phyloP scores from a whole-genome alignment of 352 stramenopile genomes.

The Bremia lactucae region DNA sequence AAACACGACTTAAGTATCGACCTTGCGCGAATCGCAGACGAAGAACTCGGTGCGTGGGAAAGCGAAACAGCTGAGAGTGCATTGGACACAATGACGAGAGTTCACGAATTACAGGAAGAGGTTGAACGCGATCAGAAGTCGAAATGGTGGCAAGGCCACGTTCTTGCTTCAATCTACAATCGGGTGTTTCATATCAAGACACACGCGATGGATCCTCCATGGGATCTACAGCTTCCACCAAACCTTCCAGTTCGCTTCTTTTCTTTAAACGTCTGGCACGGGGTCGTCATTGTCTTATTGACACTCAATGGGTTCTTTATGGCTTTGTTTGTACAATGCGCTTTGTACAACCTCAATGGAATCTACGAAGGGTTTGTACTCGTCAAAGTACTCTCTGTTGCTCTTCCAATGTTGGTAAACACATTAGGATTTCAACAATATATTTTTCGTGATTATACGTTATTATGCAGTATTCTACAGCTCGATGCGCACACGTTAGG shows the following conservation, averaged over 20 bases:
- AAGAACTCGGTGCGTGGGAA: constrained; percentile 6
- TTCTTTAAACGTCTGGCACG: constrained; percentile 45
- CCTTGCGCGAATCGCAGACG: constrained; percentile 8
- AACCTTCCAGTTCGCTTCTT: constrained; percentile 25
- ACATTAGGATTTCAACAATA: constrained; percentile 34
- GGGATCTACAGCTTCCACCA: too few relatives aligned
- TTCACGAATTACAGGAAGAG: constrained; percentile 10
- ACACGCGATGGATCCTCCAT: too few relatives aligned
- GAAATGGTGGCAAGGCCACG: too few relatives aligned
- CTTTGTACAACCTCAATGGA: constrained; percentile 31
- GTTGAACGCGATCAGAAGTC: constrained; percentile 8
- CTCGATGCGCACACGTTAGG: constrained; percentile 35
- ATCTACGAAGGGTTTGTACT: constrained; percentile 22
- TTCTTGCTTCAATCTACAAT: too few relatives aligned
- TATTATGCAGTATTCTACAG: constrained; percentile 36
- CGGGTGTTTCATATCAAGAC: too few relatives aligned
- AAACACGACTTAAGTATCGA: constrained; percentile 16
- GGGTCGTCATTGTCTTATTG: constrained; percentile 35
- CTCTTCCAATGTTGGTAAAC: constrained; percentile 34
- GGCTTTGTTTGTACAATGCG: constrained; percentile 42
- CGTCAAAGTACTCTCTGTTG: constrained; percentile 15
- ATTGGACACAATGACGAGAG: constrained; percentile 8
- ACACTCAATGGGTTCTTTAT: constrained; percentile 56
- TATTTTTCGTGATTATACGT: constrained; percentile 44
- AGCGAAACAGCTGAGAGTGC: constrained; percentile 6